A percentile compares a stretch with the other conserved stretches of the same genome.
Conservation (phyloP, 2,329 filamentous ascomycete species). For the Diaporthe australafricana region DNA sequence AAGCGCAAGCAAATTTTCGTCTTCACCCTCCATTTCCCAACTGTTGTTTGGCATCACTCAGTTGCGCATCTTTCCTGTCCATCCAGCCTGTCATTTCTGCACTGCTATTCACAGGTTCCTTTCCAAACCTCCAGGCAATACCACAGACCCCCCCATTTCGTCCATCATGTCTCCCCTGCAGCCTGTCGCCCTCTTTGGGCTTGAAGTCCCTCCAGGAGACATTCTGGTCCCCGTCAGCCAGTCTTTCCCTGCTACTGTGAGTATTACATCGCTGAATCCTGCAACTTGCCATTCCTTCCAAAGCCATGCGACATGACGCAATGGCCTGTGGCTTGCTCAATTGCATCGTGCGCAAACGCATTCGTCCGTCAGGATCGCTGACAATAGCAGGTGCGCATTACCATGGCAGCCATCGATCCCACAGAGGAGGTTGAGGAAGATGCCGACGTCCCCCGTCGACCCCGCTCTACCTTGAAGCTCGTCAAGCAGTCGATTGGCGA, state of each 20-base stretch:
- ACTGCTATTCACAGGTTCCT: background rate
- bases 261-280: slow-evolving; percentile 49
- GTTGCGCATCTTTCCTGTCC: background rate
- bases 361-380: slow-evolving; percentile 14
- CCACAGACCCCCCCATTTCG: slow-evolving; percentile 1
- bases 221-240: slow-evolving; percentile 82
- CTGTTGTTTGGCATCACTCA: background rate
- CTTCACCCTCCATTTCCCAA: background rate
- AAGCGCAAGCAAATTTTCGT: slow-evolving; percentile 27
- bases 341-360: slow-evolving; percentile 30
- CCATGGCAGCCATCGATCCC: slow-evolving; percentile 98
- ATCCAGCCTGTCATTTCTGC: background rate
- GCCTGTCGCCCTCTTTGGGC: slow-evolving; percentile 87
- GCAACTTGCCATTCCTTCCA: background rate
- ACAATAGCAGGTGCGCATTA: slow-evolving; percentile 84
- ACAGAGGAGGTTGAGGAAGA: slow-evolving; percentile 77
- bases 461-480: slow-evolving; percentile 90
- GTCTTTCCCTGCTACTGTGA: slow-evolving; percentile 86
- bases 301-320: background rate
- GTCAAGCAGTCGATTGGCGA: slow-evolving; percentile 77
- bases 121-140: slow-evolving; percentile 4
- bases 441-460: slow-evolving; percentile 69
- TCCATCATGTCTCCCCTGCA: slow-evolving; percentile 64
- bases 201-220: slow-evolving; percentile 88
- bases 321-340: background rate